A percentile compares a stretch with the other conserved stretches of the same genome.
Evolutionary conservation across 164 flowering plant genomes (phyloP).

Genomic region (Berberis vulgaris): DNA sequence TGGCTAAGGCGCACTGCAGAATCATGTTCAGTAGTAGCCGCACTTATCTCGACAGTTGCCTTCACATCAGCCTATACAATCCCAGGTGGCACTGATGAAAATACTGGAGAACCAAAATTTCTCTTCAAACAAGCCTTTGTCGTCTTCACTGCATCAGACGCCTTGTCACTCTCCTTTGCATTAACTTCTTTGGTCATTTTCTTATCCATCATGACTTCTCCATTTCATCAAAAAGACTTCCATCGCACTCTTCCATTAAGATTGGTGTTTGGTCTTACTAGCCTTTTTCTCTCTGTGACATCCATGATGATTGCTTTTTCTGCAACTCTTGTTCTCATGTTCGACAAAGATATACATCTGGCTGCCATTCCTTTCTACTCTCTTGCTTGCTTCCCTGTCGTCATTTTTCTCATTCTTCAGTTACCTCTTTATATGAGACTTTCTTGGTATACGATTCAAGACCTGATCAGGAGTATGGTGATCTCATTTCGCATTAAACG

Average conservation of each 20-base stretch:
- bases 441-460: too few relatives aligned
- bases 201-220: slow-evolving; percentile 16
- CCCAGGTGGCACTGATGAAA: slow-evolving; percentile 17
- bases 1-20: slow-evolving; percentile 7
- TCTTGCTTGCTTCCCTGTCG: not conserved
- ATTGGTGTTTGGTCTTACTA: slow-evolving; percentile 14
- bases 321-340: slow-evolving; percentile 12
- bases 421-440: not conserved
- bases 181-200: slow-evolving; percentile 15
- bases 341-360: not conserved
- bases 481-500: too few relatives aligned
- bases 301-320: slow-evolving; percentile 21
- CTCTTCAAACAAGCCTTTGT: not conserved
- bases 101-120: slow-evolving; percentile 1
- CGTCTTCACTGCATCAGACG: slow-evolving; percentile 12
- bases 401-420: not conserved
- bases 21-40: slow-evolving; percentile 11
- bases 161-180: slow-evolving; percentile 17
- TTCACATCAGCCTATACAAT: slow-evolving; percentile 18
- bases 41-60: slow-evolving; percentile 18
- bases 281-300: slow-evolving; percentile 18
- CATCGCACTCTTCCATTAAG: slow-evolving; percentile 10
- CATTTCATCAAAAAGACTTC: slow-evolving; percentile 17
- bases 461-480: too few relatives aligned
- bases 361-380: not conserved